Evolutionary conservation across 1,284 basidiomycete species (phyloP).

Genomic region (Trametes pubescens): DNA sequence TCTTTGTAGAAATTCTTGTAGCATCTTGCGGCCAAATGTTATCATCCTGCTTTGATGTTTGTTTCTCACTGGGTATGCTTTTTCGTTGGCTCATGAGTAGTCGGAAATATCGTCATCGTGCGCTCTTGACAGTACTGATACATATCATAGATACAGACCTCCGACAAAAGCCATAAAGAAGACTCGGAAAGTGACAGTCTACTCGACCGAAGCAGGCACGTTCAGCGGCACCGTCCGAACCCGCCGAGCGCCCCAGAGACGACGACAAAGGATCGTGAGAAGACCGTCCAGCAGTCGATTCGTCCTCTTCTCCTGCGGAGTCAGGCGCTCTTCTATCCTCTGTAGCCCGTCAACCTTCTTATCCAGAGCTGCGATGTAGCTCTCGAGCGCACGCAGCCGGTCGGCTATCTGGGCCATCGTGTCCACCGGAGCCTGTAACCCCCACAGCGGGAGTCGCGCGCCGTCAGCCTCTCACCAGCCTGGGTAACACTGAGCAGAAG

Average conservation of each 20-base stretch:
- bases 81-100: too few relatives aligned
- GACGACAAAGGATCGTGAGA: background rate
- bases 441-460: background rate
- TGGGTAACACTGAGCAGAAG: too few relatives aligned
- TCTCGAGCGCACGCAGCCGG: background rate
- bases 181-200: too few relatives aligned
- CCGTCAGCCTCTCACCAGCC: background rate
- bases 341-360: background rate
- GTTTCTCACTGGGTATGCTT: too few relatives aligned
- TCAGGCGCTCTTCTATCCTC: background rate
- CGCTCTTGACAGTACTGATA: too few relatives aligned
- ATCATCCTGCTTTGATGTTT: background rate
- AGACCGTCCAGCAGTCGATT: background rate
- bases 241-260: too few relatives aligned
- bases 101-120: too few relatives aligned
- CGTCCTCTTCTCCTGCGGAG: background rate
- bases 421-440: background rate
- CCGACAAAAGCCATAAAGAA: too few relatives aligned
- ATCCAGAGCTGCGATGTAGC: background rate
- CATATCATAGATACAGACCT: too few relatives aligned
- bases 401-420: background rate
- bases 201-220: too few relatives aligned
- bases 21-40: background rate
- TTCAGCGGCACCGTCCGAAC: too few relatives aligned
- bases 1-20: constrained; percentile 1